Base-by-base conservation (phyloP, 2,329 filamentous ascomycete species). In the Ceratocystis colombiana region DNA sequence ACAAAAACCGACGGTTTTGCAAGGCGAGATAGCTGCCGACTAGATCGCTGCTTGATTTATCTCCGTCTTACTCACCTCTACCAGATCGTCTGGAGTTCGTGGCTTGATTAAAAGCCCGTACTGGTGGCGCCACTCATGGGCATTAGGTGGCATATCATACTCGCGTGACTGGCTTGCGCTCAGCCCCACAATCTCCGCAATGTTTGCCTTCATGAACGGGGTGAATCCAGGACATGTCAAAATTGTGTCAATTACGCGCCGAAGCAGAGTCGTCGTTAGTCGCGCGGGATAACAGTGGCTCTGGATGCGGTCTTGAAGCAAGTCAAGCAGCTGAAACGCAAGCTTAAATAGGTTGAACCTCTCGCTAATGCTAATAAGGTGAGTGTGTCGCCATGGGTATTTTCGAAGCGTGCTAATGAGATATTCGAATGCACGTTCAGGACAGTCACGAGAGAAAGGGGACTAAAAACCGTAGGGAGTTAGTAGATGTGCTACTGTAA, bases 381-480 rank as follows among this genome's bases (percentile, higher is more conserved):
- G 74, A 1, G 83, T 77, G 72, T 79, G 77, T 68, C 82, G 78
- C 85, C 85, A 88, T 0, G 85, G 85, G 55, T 85, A 79, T 76
- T 87, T 84, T 68, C 79, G 80, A 46, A 85, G 72, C 0, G 82
- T 86, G 72, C 82, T 85, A 70, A 88, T 85, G 71, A 88, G 76
- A 71, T 80, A 84, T 75, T 88, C 85, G 66, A 82, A 87, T 1
- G 84, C 81, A 15, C 85, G 80, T 74, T 88, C 84, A 0, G 84
- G 83, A 70, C 83, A 86, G 30, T 84, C 79, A 66, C 77, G 79
- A 7, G 82, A 80, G 71, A 83, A 87, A 0, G 82, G 81, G 12
- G 83, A 84, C 83, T 86, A 33, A 8, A 46, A n/a, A 8, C 3
- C 15, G 41, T 10, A 50, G 20, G 10, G 37, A 7, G 7, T 57